A percentile compares a stretch with the other conserved stretches of the same genome.
Evolutionary conservation across 2,329 filamentous ascomycete genomes (phyloP).

Genomic region (Penicillium expansum): DNA sequence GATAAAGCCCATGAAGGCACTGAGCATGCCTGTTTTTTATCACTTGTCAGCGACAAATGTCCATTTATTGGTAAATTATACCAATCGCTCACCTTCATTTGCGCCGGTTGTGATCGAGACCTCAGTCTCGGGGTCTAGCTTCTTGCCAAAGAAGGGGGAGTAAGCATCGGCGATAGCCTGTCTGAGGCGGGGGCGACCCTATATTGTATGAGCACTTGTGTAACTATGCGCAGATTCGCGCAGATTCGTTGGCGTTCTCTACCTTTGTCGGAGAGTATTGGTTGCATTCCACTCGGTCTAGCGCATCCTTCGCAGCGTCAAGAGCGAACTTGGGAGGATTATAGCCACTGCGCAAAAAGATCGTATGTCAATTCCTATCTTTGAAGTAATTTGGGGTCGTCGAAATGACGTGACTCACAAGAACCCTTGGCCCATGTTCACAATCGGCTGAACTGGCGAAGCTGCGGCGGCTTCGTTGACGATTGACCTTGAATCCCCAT

Average conservation of each 20-base stretch:
- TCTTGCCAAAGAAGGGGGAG: constrained; percentile 79
- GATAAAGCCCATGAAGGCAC: constrained; percentile 96
- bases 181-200: constrained; percentile 82
- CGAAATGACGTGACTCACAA: constrained; percentile 42
- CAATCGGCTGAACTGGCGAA: constrained; percentile 62
- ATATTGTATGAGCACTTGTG: constrained; percentile 10
- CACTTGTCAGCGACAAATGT: not conserved
- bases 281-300: constrained; percentile 93
- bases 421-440: constrained; percentile 67
- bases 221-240: not conserved
- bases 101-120: constrained; percentile 82
- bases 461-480: constrained; percentile 66
- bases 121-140: constrained; percentile 83
- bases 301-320: constrained; percentile 82
- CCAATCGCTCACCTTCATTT: constrained; percentile 44
- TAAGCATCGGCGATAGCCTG: constrained; percentile 93
- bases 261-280: constrained; percentile 94
- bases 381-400: not conserved
- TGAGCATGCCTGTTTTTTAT: constrained; percentile 70
- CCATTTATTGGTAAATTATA: not conserved
- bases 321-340: constrained; percentile 90
- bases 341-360: constrained; percentile 60
- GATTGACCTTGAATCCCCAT: constrained; percentile 52
- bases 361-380: not conserved
- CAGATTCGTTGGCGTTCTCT: constrained; percentile 6